Base-by-base conservation (phyloP, 2,329 filamentous ascomycete genomes). In the Ceratocystis variospora region DNA sequence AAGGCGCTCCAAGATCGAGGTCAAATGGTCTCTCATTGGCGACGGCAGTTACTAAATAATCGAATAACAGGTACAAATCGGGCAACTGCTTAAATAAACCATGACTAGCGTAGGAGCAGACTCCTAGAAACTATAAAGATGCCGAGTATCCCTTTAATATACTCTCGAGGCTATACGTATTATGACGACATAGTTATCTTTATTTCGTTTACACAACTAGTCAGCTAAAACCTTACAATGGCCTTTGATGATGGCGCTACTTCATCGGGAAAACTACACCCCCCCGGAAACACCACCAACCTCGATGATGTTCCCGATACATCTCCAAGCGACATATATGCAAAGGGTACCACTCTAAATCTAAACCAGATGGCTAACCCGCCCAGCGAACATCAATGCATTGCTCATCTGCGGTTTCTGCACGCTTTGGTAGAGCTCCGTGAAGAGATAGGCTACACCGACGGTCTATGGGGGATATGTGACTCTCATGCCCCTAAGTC, bases 391-490 rank as follows among this genome's bases (percentile, higher is more conserved):
- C 79, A 86, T 68, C 79, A 84, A 53, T 89, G 87, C 69, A 80
- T 89, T 25, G 86, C 83, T 0, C 89, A 94, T 73, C 79, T 93
- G 33, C 90, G 89, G 73, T 77, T 93, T 0, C 78, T 93, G 1
- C 82, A 84, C 64, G 82, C 85, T 8, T 80, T 93, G 66, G 82
- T 88, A 69, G 79, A 79, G 44, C 75, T 93, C 65, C 87, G 86
- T 69, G 84, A 89, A 67, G 80, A 83, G 19, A 75, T 91, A 19
- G 86, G 85, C 5, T 85, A 83, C 65, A 81, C 76, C 0, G 84
- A 90, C 70, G 85, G 85, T 0, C 76, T 91, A 1, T 92, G 86
- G 74, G 82, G 81, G 1, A 78, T 91, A 62, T 77, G 76, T 71
- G 82, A 87, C 70, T 72, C 73, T 1, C 72, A 75, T 0, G 77